These are phyloP conservation scores for Ophiostoma himal-ulmi DNA, from an alignment of 2,329 filamentous ascomycete species.

Conservation along the genomic window DNA sequence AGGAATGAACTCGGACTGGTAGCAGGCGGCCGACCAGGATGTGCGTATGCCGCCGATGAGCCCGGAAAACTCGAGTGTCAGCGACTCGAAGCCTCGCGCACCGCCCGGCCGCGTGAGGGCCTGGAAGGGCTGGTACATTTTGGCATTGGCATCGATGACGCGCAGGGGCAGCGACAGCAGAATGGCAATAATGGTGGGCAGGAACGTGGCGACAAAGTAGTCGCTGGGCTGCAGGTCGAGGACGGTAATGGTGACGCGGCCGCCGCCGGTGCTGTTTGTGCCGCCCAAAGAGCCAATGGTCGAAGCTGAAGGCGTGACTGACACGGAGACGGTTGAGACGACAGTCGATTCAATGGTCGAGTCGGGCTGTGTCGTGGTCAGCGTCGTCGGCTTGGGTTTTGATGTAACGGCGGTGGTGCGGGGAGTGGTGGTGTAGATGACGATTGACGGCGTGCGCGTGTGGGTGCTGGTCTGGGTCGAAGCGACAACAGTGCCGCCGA, in stretches of 20 bases:
- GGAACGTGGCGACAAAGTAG: slow-evolving; percentile 40
- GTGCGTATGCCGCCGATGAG: slow-evolving; percentile 29
- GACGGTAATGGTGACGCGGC: not conserved
- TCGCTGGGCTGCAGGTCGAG: slow-evolving; percentile 24
- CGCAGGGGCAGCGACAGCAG: slow-evolving; percentile 37
- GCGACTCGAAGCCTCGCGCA: slow-evolving; percentile 37
- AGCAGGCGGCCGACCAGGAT: slow-evolving; percentile 34
- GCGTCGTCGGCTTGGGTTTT: slow-evolving; percentile 26
- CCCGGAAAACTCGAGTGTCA: slow-evolving; percentile 40
- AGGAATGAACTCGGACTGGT: slow-evolving; percentile 35
- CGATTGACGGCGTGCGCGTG: not conserved
- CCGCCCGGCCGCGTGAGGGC: slow-evolving; percentile 36
- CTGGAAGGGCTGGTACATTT: slow-evolving; percentile 42
- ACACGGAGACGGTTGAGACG: slow-evolving; percentile 25
- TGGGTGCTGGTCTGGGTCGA: not conserved
- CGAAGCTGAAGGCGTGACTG: slow-evolving; percentile 26
- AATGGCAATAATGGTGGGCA: slow-evolving; percentile 39
- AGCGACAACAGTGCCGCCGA: not conserved
- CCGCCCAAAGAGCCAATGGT: slow-evolving; percentile 23
- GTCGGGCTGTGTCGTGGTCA: slow-evolving; percentile 20
- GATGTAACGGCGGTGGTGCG: slow-evolving; percentile 30
- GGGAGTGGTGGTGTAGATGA: not conserved
- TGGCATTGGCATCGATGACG: slow-evolving; percentile 38
- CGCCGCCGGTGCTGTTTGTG: not conserved
- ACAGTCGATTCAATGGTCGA: slow-evolving; percentile 29